phyloP scores from a whole-genome alignment of 495 filamentous ascomycete species.

The Lasiosphaeris hirsuta region DNA sequence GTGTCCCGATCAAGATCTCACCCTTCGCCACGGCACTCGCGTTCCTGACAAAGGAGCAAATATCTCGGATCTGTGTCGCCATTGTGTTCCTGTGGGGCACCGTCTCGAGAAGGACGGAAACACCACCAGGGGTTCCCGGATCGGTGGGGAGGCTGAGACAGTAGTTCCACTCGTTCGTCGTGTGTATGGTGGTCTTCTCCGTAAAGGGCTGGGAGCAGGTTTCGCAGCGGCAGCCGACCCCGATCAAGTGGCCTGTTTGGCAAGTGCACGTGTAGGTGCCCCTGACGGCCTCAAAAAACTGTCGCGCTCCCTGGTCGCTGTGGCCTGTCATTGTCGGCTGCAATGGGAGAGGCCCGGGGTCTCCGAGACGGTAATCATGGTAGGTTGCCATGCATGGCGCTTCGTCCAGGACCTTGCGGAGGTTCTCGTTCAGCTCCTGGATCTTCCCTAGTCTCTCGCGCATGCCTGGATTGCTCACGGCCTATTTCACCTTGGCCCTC shows the following conservation, averaged over 20 bases:
- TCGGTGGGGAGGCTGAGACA: neutral
- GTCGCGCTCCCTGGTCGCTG: neutral
- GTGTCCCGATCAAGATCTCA: too few relatives aligned
- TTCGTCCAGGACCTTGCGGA: neutral
- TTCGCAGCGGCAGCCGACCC: neutral
- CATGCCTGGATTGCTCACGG: too few relatives aligned
- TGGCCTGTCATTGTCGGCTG: too few relatives aligned
- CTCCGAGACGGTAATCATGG: neutral
- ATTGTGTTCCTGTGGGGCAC: neutral
- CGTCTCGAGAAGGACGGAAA: too few relatives aligned
- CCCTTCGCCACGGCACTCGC: too few relatives aligned
- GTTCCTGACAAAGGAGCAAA: too few relatives aligned
- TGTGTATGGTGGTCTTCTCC: neutral
- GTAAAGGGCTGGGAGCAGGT: neutral
- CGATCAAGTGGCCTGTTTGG: neutral
- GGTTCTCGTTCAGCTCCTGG: neutral
- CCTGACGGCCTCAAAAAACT: conserved; percentile 4
- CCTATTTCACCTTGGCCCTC: neutral
- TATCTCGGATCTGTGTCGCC: too few relatives aligned
- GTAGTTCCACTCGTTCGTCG: neutral
- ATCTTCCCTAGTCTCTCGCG: too few relatives aligned
- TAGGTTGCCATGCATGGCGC: too few relatives aligned
- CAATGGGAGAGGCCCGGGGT: too few relatives aligned
- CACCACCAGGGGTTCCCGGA: neutral
- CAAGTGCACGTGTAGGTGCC: conserved; percentile 1